These are phyloP conservation scores for Cetradonia linearis DNA, from an alignment of 495 filamentous ascomycete genomes.

Conservation along the genomic window DNA sequence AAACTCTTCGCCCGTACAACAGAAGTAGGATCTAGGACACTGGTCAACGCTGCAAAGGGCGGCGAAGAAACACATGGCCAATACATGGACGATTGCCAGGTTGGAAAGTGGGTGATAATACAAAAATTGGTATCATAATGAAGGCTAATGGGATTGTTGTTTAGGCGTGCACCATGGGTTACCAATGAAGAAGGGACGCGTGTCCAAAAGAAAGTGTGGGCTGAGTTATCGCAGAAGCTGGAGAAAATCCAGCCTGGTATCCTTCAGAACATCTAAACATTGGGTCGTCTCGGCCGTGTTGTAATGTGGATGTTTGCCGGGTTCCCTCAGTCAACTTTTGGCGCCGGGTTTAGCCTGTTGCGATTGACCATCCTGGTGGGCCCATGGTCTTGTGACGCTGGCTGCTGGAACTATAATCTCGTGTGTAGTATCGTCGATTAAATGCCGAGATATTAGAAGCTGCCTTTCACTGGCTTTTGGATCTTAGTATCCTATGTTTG, in stretches of 20 bases:
- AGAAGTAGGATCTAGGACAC: constrained; percentile 37
- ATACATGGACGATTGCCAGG: constrained; percentile 25
- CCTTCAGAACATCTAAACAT: constrained; percentile 18
- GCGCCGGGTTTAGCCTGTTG: not conserved
- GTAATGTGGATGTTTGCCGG: not conserved
- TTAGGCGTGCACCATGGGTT: constrained; percentile 19
- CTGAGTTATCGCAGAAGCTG: constrained; percentile 27
- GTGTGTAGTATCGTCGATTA: too few relatives aligned
- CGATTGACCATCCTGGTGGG: too few relatives aligned
- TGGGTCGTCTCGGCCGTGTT: not conserved
- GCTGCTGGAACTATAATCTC: too few relatives aligned
- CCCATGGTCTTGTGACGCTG: too few relatives aligned
- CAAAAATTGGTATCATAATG: not conserved
- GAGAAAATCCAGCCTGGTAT: constrained; percentile 25
- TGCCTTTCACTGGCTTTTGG: too few relatives aligned
- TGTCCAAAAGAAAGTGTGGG: constrained; percentile 29
- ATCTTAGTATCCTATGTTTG: too few relatives aligned
- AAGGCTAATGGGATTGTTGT: not conserved
- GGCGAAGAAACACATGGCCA: constrained; percentile 34
- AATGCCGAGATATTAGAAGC: too few relatives aligned
- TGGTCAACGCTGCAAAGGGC: constrained; percentile 30
- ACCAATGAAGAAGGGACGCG: constrained; percentile 23
- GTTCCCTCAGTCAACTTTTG: not conserved
- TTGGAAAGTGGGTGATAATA: constrained; percentile 10
- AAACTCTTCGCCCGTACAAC: constrained; percentile 19